Percentiles rank a stretch among this genome's conserved stretches.
Evolutionary conservation across 2,329 filamentous ascomycete genomes (phyloP).

Genomic region (Aspergillus sp.): DNA sequence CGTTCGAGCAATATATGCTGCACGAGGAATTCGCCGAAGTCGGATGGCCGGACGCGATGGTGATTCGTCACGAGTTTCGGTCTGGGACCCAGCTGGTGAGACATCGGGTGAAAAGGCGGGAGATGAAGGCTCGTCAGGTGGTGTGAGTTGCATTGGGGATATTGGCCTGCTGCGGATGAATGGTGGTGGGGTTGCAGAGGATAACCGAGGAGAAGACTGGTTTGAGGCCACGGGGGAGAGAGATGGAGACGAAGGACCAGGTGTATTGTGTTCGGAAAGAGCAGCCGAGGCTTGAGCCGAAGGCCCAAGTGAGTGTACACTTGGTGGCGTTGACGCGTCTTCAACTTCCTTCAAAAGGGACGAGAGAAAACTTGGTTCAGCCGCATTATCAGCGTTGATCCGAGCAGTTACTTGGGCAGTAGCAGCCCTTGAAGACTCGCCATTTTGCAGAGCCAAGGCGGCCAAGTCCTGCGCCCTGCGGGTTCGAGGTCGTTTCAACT

Average conservation of each 20-base stretch:
- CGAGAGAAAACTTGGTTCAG: slow-evolving; percentile 78
- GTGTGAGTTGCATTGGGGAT: slow-evolving; percentile 41
- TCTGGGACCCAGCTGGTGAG: slow-evolving; percentile 64
- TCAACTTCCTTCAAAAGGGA: slow-evolving; percentile 89
- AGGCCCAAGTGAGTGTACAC: slow-evolving; percentile 35
- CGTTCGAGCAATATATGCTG: slow-evolving; percentile 25
- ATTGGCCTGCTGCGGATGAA: slow-evolving; percentile 38
- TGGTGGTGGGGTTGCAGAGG: slow-evolving; percentile 46
- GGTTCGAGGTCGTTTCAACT: slow-evolving; percentile 84
- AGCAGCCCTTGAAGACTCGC: slow-evolving; percentile 44
- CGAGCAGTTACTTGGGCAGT: slow-evolving; percentile 37
- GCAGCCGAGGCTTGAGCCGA: slow-evolving; percentile 42
- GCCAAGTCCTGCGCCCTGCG: slow-evolving; percentile 64
- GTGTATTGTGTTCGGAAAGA: slow-evolving; percentile 41
- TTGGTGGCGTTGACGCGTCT: slow-evolving; percentile 45
- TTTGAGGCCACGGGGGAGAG: slow-evolving; percentile 47
- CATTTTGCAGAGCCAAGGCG: slow-evolving; percentile 49
- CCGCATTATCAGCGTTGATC: slow-evolving; percentile 44
- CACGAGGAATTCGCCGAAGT: slow-evolving; percentile 32
- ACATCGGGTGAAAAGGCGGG: slow-evolving; percentile 70
- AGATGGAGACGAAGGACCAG: slow-evolving; percentile 48
- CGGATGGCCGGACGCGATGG: slow-evolving; percentile 19
- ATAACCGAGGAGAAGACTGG: slow-evolving; percentile 44
- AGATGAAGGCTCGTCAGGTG: slow-evolving; percentile 36
- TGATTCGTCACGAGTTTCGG: slow-evolving; percentile 26